Evolutionary conservation across 305 asterid genomes (phyloP), one percentile per base, ranked within the genome.

Genomic region (Fraxinus latifolia): DNA sequence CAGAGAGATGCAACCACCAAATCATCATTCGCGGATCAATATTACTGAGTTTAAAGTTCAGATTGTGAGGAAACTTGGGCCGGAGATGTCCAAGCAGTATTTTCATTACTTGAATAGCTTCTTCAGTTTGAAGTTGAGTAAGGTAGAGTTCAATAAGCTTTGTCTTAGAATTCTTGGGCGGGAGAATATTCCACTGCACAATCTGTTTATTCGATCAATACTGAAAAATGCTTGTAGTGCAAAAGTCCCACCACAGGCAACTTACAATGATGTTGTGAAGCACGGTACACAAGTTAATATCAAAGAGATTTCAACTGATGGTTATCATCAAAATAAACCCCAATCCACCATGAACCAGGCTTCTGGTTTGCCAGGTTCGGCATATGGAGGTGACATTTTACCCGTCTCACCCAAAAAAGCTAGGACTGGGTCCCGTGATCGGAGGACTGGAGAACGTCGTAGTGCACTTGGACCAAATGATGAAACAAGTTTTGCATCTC

Each of bases 101-200:
- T 93, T 95, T 67, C 83, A 89, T 82, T 90, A 88, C 92, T 89
- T 95, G 85, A 89, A 89, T 71, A 91, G 91, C 82, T 91, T 95
- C 80, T 82, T 95, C 90, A 88, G 90, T 88, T 87, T 87, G 85
- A 95, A 90, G 88, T 78, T 93, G 87, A 90, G 88, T 87, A 93
- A 92, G 85, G 89, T 80, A 75, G 98, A 95, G 86, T 91, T 93
- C 84, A 83, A 92, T 84, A 93, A 92, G 87, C 90, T 93, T 34
- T 93, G 97, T 83, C 73, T 87, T 75, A 86, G 88, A 85, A 88
- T 90, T 78, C 88, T 95, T 73, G 98, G 98, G 25, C 88, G 89
- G 83, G 97, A 93, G 88, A 95, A 92, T 83, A 72, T 95, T 82
- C 88, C 91, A 15, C 92, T 95, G 29, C 98, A 95, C 91, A 95